Evolutionary conservation across 129 eudicot species (phyloP).

Genomic region (Flaveria linearis): DNA sequence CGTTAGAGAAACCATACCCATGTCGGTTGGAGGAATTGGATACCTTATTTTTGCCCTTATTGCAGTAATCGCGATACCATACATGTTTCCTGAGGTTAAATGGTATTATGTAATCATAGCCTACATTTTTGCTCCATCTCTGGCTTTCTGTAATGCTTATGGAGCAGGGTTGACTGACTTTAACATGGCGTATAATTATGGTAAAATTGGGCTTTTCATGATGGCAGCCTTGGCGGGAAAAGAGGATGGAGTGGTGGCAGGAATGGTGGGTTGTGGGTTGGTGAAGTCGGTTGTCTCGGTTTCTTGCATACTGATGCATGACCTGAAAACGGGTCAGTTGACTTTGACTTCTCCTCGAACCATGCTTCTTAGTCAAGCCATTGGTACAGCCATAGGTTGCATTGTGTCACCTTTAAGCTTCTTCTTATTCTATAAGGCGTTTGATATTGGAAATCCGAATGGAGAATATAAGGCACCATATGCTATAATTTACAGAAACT

Average conservation of each 20-base stretch:
- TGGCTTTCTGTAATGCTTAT: slow-evolving; percentile 91
- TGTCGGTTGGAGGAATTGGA: slow-evolving; percentile 60
- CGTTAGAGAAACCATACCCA: slow-evolving; percentile 64
- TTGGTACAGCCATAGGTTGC: slow-evolving; percentile 86
- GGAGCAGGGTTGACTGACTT: slow-evolving; percentile 85
- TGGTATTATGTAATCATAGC: slow-evolving; percentile 77
- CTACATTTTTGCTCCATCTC: slow-evolving; percentile 71
- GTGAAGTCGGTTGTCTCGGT: slow-evolving; percentile 68
- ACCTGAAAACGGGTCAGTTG: slow-evolving; percentile 80
- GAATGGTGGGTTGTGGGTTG: slow-evolving; percentile 71
- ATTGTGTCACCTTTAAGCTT: slow-evolving; percentile 69
- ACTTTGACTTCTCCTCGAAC: slow-evolving; percentile 80
- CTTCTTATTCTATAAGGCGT: slow-evolving; percentile 70
- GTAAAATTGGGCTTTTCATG: slow-evolving; percentile 75
- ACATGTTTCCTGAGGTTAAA: slow-evolving; percentile 69
- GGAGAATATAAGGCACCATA: slow-evolving; percentile 87
- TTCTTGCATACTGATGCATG: slow-evolving; percentile 84
- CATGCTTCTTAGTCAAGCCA: slow-evolving; percentile 79
- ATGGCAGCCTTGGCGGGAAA: slow-evolving; percentile 69
- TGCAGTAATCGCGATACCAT: slow-evolving; percentile 55
- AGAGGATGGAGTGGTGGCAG: slow-evolving; percentile 78
- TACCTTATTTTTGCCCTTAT: slow-evolving; percentile 48
- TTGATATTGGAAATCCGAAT: slow-evolving; percentile 72
- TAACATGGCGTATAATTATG: slow-evolving; percentile 85
- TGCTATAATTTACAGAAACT: slow-evolving; percentile 68